Percentiles rank a stretch among this genome's conserved stretches.
Conservation (phyloP, 345 rosid genomes). For the Sisymbrium altissimum region DNA sequence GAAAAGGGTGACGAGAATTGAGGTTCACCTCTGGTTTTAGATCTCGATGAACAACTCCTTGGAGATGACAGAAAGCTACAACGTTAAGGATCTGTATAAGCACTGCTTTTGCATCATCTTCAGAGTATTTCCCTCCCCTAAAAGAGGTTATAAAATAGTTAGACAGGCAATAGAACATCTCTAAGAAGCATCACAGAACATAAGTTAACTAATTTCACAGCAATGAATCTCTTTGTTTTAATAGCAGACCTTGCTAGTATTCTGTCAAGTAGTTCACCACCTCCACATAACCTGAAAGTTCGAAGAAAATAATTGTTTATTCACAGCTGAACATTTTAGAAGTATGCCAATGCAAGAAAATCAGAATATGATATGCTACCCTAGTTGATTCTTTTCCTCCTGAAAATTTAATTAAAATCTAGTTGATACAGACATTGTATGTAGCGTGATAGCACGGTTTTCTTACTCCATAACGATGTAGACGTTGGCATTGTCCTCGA, state of each 20-base stretch:
- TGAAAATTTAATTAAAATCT: background rate
- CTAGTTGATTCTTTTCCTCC: background rate
- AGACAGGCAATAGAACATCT: constrained; percentile 17
- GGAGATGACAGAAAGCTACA: constrained; percentile 96
- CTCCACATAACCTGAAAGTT: constrained; percentile 88
- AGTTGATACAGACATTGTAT: constrained; percentile 3
- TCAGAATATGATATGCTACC: constrained; percentile 1
- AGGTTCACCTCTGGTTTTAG: constrained; percentile 90
- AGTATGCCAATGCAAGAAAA: background rate
- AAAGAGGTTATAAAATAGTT: constrained; percentile 25
- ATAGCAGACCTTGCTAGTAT: constrained; percentile 75
- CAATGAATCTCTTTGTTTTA: background rate
- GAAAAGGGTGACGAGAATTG: background rate
- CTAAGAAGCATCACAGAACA: constrained; percentile 2
- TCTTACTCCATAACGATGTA: constrained; percentile 96
- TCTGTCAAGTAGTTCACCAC: constrained; percentile 96
- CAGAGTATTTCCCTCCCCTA: constrained; percentile 96
- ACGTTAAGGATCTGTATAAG: constrained; percentile 80
- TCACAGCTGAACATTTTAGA: background rate
- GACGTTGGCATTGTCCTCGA: constrained; percentile 85
- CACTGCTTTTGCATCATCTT: constrained; percentile 92
- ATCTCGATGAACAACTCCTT: constrained; percentile 97
- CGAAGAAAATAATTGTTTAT: background rate
- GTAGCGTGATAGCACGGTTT: background rate
- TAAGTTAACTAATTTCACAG: background rate